These are phyloP conservation scores for Licmophora abbreviata DNA, from an alignment of 108 stramenopile species.

Conservation along the genomic window DNA sequence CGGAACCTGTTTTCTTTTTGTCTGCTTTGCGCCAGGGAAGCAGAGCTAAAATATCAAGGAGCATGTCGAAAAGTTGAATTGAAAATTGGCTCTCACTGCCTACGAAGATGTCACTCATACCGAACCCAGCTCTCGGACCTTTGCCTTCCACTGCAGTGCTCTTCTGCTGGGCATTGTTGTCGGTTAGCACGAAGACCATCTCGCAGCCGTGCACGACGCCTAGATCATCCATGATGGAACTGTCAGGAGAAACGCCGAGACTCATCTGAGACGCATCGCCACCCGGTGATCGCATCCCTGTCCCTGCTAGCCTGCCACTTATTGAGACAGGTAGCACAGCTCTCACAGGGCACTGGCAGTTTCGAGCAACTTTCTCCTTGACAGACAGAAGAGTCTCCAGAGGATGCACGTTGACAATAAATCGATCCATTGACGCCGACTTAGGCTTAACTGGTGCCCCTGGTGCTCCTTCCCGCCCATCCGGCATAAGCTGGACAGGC, in stretches of 20 bases:
- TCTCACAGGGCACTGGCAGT: constrained; percentile 41
- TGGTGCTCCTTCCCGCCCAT: constrained; percentile 2
- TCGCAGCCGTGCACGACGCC: constrained; percentile 72
- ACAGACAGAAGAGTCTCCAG: constrained; percentile 74
- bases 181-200: constrained; percentile 58
- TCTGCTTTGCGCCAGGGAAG: constrained; percentile 44
- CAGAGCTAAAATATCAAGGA: constrained; percentile 57
- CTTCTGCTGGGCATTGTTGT: constrained; percentile 19
- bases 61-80: constrained; percentile 54
- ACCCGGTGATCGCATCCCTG: constrained; percentile 10
- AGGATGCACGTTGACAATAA: constrained; percentile 72
- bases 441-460: constrained; percentile 1
- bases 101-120: constrained; percentile 56
- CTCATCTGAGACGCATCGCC: constrained; percentile 19
- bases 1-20: constrained; percentile 7
- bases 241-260: constrained; percentile 41
- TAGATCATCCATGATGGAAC: constrained; percentile 58
- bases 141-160: not conserved
- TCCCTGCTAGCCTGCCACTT: constrained; percentile 23
- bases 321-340: constrained; percentile 53
- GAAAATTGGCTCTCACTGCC: constrained; percentile 43
- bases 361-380: constrained; percentile 48
- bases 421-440: constrained; percentile 27
- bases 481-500: not conserved
- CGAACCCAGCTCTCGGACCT: too few species aligned